Evolutionary conservation across 352 stramenopile genomes (phyloP), one percentile per base, ranked within the genome.

Genomic region (Pythium grandisporangium): DNA sequence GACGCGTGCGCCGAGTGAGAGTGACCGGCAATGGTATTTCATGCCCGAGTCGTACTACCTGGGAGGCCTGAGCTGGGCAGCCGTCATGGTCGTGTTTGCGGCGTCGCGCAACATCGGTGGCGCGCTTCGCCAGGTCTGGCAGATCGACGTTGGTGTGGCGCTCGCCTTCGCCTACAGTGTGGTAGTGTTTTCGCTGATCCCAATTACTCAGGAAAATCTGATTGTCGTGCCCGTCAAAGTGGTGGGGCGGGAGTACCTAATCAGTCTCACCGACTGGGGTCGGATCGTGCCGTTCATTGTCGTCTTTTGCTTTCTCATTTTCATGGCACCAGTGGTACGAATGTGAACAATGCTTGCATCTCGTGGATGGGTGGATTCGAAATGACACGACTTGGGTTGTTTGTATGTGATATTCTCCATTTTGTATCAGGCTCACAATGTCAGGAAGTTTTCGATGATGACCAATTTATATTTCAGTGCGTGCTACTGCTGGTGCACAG

Each of bases 391-490:
- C n/a, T n/a, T n/a, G n/a, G n/a, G n/a, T n/a, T n/a, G n/a, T n/a
- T n/a, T n/a, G n/a, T n/a, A n/a, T n/a, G n/a, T n/a, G n/a, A n/a
- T n/a, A n/a, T n/a, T n/a, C n/a, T n/a, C n/a, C n/a, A n/a, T n/a
- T n/a, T n/a, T 20, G 33, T 38, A 11, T 12, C 24, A 75, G 61
- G 59, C 80, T 64, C 53, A 30, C 13, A 90, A 86, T 26, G 68
- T 82, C 6, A 84, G 87, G 48, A 87, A 84, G 42, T 90, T 85
- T 35, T 68, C 74, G 8, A 59, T 87, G 11, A 72, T 66, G 42
- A 84, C 71, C 7, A 90, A 84, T 42, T 45, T 85, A 25, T 90
- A 80, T 52, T 87, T 87, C 62, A 75, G 72, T 85, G 48, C 33
- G 48, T 51, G 3, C 11, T 26, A 21, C 11, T 36, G 32, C 12